Conservation (phyloP, 1,139 yeast genomes). For the Saccharomyces hybrid region DNA sequence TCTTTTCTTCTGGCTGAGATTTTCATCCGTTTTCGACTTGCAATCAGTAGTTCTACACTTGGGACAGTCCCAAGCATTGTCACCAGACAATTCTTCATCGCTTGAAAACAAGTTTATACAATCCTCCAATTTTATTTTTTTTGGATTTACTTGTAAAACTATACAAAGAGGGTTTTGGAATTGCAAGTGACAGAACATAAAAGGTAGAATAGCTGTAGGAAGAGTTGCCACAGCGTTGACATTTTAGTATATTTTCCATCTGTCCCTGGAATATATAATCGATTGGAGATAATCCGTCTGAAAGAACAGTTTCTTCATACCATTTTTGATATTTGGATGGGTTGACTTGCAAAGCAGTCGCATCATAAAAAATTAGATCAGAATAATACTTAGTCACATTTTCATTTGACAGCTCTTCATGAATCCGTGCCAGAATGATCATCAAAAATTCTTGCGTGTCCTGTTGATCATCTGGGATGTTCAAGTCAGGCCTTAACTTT, state of each 20-base stretch:
- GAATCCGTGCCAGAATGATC: conserved; percentile 55
- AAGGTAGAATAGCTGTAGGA: conserved; percentile 51
- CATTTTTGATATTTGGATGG: conserved; percentile 49
- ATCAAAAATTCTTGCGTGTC: conserved; percentile 67
- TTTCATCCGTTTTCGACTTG: background rate
- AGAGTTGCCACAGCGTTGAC: conserved; percentile 52
- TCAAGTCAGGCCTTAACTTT: conserved; percentile 49
- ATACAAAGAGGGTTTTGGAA: conserved; percentile 37
- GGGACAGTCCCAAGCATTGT: conserved; percentile 71
- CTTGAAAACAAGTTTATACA: conserved; percentile 57
- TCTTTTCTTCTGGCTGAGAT: background rate
- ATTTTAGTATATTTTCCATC: conserved; percentile 50
- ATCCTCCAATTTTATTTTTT: conserved; percentile 41
- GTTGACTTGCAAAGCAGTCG: conserved; percentile 27
- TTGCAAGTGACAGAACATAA: conserved; percentile 56
- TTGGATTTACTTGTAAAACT: conserved; percentile 25
- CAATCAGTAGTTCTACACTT: conserved; percentile 35
- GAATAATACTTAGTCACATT: conserved; percentile 33
- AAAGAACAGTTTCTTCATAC: conserved; percentile 43
- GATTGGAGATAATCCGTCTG: conserved; percentile 56
- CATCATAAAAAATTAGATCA: conserved; percentile 30
- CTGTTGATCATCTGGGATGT: conserved; percentile 62
- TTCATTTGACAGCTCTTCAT: conserved; percentile 50
- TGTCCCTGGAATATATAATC: conserved; percentile 56
- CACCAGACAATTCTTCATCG: conserved; percentile 58